Conservation (phyloP, 2,329 filamentous ascomycete genomes). For the Epichloe scottii region DNA sequence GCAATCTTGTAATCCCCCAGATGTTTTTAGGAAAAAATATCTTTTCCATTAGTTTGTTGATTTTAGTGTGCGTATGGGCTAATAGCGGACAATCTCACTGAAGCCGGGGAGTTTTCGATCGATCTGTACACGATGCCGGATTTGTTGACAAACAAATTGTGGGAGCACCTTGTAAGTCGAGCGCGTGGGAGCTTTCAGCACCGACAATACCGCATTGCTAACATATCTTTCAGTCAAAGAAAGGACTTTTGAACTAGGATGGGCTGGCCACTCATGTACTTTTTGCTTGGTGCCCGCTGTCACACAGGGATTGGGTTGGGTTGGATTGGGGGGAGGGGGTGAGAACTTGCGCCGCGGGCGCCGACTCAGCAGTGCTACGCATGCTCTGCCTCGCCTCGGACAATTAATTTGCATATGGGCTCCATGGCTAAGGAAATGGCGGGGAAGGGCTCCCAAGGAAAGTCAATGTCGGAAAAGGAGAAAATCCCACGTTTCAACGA, state of each 20-base stretch:
- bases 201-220: neutral
- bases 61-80: slow-evolving; percentile 17
- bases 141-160: slow-evolving; percentile 77
- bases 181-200: neutral
- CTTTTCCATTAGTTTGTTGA: slow-evolving; percentile 15
- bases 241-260: slow-evolving; percentile 21
- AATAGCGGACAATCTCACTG: slow-evolving; percentile 23
- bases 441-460: too few species aligned
- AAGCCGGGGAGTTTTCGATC: slow-evolving; percentile 92
- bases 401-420: neutral
- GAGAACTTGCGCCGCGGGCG: neutral
- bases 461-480: too few species aligned
- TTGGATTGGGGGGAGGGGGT: too few species aligned
- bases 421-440: neutral
- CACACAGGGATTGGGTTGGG: neutral
- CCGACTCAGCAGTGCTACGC: neutral
- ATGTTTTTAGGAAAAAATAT: neutral
- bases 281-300: neutral
- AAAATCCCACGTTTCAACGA: neutral
- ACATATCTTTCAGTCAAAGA: slow-evolving; percentile 22
- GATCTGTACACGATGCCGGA: slow-evolving; percentile 97
- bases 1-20: slow-evolving; percentile 21
- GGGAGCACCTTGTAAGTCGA: slow-evolving; percentile 60
- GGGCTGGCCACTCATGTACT: neutral
- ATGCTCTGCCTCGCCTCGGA: neutral